These are phyloP conservation scores for Phytopythium sindhum DNA, from an alignment of 352 stramenopile species.

Conservation along the genomic window DNA sequence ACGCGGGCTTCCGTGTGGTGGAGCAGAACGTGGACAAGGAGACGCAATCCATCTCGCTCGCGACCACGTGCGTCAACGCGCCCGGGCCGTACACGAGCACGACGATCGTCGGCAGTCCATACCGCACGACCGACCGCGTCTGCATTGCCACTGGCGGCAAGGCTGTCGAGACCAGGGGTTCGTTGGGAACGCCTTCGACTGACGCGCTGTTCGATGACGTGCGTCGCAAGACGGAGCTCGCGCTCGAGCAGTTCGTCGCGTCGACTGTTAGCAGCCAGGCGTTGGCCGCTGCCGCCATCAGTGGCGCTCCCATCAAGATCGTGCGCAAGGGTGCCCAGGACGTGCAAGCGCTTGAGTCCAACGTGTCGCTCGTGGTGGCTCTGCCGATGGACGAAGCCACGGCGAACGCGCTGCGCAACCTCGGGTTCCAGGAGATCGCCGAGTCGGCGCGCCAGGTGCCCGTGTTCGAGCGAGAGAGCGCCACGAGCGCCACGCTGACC, in stretches of 20 bases:
- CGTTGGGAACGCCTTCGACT: slow-evolving; percentile 6
- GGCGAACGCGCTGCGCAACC: slow-evolving; percentile 16
- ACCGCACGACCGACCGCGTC: slow-evolving; percentile 48
- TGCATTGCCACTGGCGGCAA: slow-evolving; percentile 15
- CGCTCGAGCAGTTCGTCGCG: slow-evolving; percentile 51
- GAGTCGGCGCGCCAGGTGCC: slow-evolving; percentile 29
- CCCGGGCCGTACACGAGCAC: slow-evolving; percentile 43
- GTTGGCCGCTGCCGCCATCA: slow-evolving; percentile 18
- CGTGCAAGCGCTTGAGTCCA: slow-evolving; percentile 14
- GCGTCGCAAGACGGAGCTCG: slow-evolving; percentile 51
- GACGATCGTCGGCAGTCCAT: slow-evolving; percentile 49
- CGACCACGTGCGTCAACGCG: slow-evolving; percentile 69
- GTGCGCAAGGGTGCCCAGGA: slow-evolving; percentile 39
- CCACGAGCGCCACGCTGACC: slow-evolving; percentile 44
- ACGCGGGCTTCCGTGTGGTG: slow-evolving; percentile 94
- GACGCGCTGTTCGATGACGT: slow-evolving; percentile 54
- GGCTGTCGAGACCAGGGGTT: background rate
- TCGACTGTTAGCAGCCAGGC: slow-evolving; percentile 18
- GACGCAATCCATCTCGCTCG: slow-evolving; percentile 47
- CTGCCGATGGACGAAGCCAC: slow-evolving; percentile 37
- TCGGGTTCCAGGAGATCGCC: slow-evolving; percentile 46
- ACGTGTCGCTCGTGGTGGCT: slow-evolving; percentile 25
- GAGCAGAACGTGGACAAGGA: slow-evolving; percentile 70
- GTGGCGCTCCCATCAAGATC: slow-evolving; percentile 18
- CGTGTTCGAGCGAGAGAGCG: slow-evolving; percentile 46